A percentile compares a stretch with the other conserved stretches of the same genome.
Evolutionary conservation across 768 basidiomycete species (phyloP).

Genomic region (Neoboletus magnificus): DNA sequence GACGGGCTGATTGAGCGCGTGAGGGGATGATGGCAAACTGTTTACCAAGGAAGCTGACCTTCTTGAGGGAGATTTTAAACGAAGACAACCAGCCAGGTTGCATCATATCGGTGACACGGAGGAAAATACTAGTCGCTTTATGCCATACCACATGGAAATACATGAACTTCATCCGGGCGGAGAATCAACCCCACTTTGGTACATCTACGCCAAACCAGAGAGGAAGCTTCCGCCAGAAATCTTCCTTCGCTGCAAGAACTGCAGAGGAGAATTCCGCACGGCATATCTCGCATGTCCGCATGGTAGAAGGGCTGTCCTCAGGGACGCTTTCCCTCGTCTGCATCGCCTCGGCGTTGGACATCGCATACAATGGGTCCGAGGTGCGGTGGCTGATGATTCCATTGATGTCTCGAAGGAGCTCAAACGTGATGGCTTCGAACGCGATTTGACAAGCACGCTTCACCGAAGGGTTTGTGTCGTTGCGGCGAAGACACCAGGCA

Average conservation of each 20-base stretch:
- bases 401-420: conserved; percentile 70
- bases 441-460: conserved; percentile 64
- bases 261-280: conserved; percentile 57
- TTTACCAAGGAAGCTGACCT: background rate
- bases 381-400: conserved; percentile 62
- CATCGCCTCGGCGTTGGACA: conserved; percentile 65
- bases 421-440: conserved; percentile 72
- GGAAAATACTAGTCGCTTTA: background rate
- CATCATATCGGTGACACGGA: background rate
- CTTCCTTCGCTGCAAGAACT: conserved; percentile 57
- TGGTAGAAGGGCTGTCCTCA: conserved; percentile 40
- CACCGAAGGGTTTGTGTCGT: conserved; percentile 42
- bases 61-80: too few species aligned
- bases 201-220: conserved; percentile 62
- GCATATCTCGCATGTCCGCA: conserved; percentile 64
- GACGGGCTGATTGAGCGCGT: background rate
- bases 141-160: conserved; percentile 7
- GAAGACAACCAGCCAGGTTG: background rate
- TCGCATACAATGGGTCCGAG: conserved; percentile 69
- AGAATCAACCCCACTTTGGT: conserved; percentile 33
- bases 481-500: conserved; percentile 45
- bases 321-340: conserved; percentile 50
- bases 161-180: conserved; percentile 3
- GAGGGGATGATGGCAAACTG: background rate
- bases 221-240: conserved; percentile 64